phyloP scores from a whole-genome alignment of 1,284 basidiomycete genomes.

The Veloboletus limbatus region DNA sequence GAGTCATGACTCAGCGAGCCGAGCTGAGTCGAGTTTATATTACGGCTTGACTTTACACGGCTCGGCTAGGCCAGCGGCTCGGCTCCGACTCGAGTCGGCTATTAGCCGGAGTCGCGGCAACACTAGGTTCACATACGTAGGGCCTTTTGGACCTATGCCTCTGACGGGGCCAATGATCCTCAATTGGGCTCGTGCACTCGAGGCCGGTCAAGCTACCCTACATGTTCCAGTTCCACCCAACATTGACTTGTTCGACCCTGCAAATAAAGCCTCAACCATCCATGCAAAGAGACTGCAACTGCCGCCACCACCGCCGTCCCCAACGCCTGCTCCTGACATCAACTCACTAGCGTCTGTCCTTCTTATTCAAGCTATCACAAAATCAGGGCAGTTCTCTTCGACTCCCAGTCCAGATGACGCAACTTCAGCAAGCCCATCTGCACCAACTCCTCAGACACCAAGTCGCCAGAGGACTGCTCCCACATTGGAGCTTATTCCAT shows the following conservation, averaged over 20 bases:
- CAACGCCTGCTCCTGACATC: background rate
- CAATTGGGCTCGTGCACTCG: slow-evolving; percentile 1
- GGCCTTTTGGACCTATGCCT: background rate
- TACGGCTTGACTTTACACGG: too few species aligned
- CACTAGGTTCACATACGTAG: slow-evolving; percentile 1
- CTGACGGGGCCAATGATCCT: slow-evolving; percentile 6
- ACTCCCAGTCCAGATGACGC: background rate
- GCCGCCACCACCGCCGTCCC: background rate
- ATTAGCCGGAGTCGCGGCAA: too few species aligned
- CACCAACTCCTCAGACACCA: background rate
- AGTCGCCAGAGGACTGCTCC: too few species aligned
- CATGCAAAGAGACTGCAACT: too few species aligned
- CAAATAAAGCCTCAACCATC: background rate
- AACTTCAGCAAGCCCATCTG: background rate
- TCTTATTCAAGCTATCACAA: background rate
- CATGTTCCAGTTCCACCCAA: background rate
- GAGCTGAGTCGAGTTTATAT: too few species aligned
- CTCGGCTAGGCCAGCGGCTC: too few species aligned
- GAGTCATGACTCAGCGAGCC: too few species aligned
- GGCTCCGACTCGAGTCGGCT: too few species aligned
- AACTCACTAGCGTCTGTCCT: background rate
- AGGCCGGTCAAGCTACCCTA: background rate
- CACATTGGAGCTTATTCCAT: too few species aligned
- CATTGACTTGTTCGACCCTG: background rate
- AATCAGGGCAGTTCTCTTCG: background rate